phyloP scores from a whole-genome alignment of 257 asterid genomes.

The Cruciata laevipes region DNA sequence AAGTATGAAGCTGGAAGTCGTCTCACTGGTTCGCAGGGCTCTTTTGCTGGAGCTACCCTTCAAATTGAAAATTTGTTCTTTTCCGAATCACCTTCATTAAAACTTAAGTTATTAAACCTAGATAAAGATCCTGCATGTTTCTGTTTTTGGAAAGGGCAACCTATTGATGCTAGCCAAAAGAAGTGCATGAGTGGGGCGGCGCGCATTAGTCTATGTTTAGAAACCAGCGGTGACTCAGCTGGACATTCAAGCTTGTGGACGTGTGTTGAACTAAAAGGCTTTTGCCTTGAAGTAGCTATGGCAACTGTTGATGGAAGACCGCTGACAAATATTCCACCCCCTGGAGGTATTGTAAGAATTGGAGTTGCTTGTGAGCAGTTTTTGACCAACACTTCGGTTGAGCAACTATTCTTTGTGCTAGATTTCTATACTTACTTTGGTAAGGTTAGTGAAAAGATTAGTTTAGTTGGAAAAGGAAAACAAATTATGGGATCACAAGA shows the following conservation, averaged over 20 bases:
- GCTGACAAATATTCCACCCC: slow-evolving; percentile 73
- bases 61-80: slow-evolving; percentile 64
- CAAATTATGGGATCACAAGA: slow-evolving; percentile 30
- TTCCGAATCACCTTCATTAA: slow-evolving; percentile 72
- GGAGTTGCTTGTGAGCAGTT: slow-evolving; percentile 85
- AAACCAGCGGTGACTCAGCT: slow-evolving; percentile 38
- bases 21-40: slow-evolving; percentile 35
- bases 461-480: slow-evolving; percentile 48
- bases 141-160: slow-evolving; percentile 91
- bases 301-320: slow-evolving; percentile 97
- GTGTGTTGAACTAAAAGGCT: slow-evolving; percentile 75
- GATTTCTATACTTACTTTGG: slow-evolving; percentile 76
- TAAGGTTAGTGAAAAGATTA: slow-evolving; percentile 66
- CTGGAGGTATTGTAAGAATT: slow-evolving; percentile 85
- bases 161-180: slow-evolving; percentile 92
- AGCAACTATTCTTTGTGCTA: slow-evolving; percentile 83
- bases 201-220: slow-evolving; percentile 65
- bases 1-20: slow-evolving; percentile 29
- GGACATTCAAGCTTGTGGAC: slow-evolving; percentile 54
- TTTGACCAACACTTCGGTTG: slow-evolving; percentile 79
- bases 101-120: slow-evolving; percentile 58
- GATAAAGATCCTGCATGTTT: slow-evolving; percentile 93
- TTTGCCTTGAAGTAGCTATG: slow-evolving; percentile 85
- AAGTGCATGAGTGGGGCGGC: slow-evolving; percentile 65
- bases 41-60: slow-evolving; percentile 86